These are phyloP conservation scores for Aureobasidium sp. DNA, from an alignment of 2,329 filamentous ascomycete genomes.

Conservation along the genomic window DNA sequence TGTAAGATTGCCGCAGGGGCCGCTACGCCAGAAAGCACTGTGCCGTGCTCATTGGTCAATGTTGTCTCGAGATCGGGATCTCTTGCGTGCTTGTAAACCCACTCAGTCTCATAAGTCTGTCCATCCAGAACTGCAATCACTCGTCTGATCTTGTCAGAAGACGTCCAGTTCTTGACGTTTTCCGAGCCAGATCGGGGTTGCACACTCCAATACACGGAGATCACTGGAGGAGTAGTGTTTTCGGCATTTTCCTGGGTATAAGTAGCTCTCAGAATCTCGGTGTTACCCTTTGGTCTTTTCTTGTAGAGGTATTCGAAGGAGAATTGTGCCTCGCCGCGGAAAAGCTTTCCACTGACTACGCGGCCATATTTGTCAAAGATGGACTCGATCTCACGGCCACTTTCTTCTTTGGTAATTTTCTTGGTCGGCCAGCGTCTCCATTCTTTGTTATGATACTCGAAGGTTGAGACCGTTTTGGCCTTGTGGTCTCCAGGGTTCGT, in stretches of 20 bases:
- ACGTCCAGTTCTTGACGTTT: constrained; percentile 15
- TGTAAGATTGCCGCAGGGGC: constrained; percentile 10
- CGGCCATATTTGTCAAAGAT: constrained; percentile 15
- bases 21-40: not conserved
- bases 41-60: constrained; percentile 11
- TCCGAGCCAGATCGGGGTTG: constrained; percentile 15
- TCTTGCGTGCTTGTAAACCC: constrained; percentile 16
- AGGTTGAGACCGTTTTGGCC: not conserved
- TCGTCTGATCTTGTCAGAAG: constrained; percentile 15
- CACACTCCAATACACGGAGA: constrained; percentile 15
- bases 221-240: not conserved
- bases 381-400: not conserved
- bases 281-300: constrained; percentile 14
- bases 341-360: constrained; percentile 12
- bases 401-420: constrained; percentile 8
- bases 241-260: constrained; percentile 5
- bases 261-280: constrained; percentile 13
- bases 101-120: constrained; percentile 14
- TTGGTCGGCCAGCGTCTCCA: constrained; percentile 14
- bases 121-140: constrained; percentile 11
- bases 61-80: constrained; percentile 15
- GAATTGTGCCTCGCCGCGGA: constrained; percentile 10
- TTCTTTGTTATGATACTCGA: constrained; percentile 12
- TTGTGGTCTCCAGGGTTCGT: not conserved
- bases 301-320: constrained; percentile 15